Evolutionary conservation across 257 asterid genomes (phyloP).

Genomic region (Solanum neorickii): DNA sequence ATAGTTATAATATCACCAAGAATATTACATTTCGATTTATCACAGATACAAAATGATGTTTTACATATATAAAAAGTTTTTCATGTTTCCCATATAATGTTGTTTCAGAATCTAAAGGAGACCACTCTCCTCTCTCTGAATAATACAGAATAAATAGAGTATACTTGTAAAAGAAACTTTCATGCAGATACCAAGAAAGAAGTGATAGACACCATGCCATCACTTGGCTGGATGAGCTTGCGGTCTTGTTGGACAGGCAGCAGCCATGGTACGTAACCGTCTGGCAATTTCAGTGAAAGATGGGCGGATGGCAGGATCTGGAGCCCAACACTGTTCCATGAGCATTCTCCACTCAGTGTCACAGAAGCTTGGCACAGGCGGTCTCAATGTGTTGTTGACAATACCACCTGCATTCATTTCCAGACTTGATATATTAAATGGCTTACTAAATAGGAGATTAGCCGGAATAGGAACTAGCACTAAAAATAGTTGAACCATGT

Average conservation of each 20-base stretch:
- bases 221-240: neutral
- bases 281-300: slow-evolving; percentile 5
- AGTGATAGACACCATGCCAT: neutral
- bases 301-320: slow-evolving; percentile 10
- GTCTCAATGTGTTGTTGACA: slow-evolving; percentile 5
- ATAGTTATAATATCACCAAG: neutral
- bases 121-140: neutral
- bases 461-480: neutral
- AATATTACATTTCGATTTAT: neutral
- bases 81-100: neutral
- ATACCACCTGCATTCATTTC: neutral
- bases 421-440: neutral
- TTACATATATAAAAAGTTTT: neutral
- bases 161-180: neutral
- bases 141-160: neutral
- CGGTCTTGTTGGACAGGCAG: neutral
- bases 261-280: slow-evolving; percentile 5
- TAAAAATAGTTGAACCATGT: neutral
- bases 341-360: slow-evolving; percentile 3
- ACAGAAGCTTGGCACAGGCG: slow-evolving; percentile 1
- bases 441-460: neutral
- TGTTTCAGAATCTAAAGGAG: neutral
- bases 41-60: neutral
- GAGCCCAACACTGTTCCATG: slow-evolving; percentile 10
- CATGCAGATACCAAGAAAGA: neutral